These are phyloP conservation scores for Sporisorium sorghi DNA, from an alignment of 1,284 basidiomycete genomes.

Conservation along the genomic window DNA sequence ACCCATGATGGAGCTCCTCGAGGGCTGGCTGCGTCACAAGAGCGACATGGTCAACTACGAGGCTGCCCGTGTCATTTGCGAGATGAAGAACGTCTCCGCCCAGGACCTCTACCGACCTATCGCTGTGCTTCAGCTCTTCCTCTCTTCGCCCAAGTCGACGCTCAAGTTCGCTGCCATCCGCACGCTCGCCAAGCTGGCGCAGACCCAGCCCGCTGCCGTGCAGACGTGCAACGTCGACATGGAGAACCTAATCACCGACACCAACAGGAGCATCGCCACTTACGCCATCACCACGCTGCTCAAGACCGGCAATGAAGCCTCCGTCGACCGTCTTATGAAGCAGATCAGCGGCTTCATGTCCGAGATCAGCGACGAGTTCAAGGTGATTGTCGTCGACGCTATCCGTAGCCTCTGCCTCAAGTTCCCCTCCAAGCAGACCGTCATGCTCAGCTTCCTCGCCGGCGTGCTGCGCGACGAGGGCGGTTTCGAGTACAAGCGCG, in stretches of 20 bases:
- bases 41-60: constrained; percentile 99
- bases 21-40: constrained; percentile 96
- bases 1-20: constrained; percentile 88
- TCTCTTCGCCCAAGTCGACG: constrained; percentile 71
- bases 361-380: constrained; percentile 99
- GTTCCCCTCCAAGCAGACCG: constrained; percentile 93
- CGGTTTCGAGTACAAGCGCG: constrained; percentile 99
- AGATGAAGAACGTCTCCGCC: constrained; percentile 85
- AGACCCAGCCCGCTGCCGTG: constrained; percentile 85
- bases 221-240: constrained; percentile 96
- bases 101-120: constrained; percentile 87
- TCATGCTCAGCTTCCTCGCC: constrained; percentile 73
- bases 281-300: constrained; percentile 98
- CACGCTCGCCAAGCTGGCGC: constrained; percentile 82
- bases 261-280: constrained; percentile 95
- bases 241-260: constrained; percentile 95
- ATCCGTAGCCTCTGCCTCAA: constrained; percentile 98
- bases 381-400: constrained; percentile 98
- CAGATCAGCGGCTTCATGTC: constrained; percentile 99
- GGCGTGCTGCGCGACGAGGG: constrained; percentile 77
- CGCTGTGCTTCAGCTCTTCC: constrained; percentile 68
- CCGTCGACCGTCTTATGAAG: constrained; percentile 98
- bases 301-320: constrained; percentile 99
- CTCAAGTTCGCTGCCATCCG: constrained; percentile 98
- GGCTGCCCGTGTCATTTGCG: constrained; percentile 95